Conservation (phyloP, 495 filamentous ascomycete species). For the Penicillium parvum region DNA sequence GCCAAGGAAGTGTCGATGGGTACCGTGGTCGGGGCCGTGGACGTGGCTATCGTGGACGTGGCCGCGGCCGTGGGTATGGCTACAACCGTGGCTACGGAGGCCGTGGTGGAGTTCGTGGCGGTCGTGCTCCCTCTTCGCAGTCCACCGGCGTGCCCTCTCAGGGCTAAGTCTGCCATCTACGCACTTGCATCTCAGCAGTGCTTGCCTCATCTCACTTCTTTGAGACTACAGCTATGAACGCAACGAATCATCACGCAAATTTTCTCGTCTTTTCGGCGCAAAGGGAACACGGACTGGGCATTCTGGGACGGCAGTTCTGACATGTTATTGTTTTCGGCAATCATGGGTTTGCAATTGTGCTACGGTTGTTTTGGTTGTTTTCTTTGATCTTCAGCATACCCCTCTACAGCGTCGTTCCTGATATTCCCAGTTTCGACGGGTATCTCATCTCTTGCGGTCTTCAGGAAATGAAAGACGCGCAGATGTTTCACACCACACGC, state of each 20-base stretch:
- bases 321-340: constrained; percentile 4
- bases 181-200: constrained; percentile 8
- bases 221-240: constrained; percentile 19
- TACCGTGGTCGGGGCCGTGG: constrained; percentile 69
- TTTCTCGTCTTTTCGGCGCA: constrained; percentile 32
- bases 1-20: constrained; percentile 93
- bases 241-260: constrained; percentile 24
- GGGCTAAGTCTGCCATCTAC: constrained; percentile 21
- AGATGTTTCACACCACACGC: background rate
- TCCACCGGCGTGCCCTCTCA: constrained; percentile 42
- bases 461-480: constrained; percentile 6
- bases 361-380: constrained; percentile 7
- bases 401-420: constrained; percentile 22
- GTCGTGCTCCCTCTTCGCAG: constrained; percentile 33
- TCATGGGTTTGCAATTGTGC: constrained; percentile 14
- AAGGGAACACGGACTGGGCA: constrained; percentile 25
- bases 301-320: constrained; percentile 23
- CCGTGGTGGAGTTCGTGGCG: constrained; percentile 25
- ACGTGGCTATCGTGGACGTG: constrained; percentile 52
- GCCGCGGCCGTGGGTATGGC: constrained; percentile 62
- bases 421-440: constrained; percentile 14
- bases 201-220: constrained; percentile 13
- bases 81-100: constrained; percentile 25
- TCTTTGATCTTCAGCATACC: constrained; percentile 22
- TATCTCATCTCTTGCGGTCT: constrained; percentile 11